Conservation (phyloP, 371 early-diverging fungal species). For the Saksenaea oblongispora region DNA sequence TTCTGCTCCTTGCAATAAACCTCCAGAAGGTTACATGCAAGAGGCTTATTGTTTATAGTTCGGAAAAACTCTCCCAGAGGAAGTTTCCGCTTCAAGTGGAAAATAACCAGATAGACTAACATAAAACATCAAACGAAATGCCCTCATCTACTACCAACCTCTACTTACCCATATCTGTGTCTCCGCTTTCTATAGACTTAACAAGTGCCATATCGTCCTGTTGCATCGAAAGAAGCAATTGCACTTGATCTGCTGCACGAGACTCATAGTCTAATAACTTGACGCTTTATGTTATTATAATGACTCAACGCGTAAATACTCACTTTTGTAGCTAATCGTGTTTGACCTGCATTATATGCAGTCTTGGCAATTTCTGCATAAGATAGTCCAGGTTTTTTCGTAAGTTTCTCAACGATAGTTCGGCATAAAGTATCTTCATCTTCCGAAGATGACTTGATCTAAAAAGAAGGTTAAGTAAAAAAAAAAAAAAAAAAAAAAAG, state of each 20-base stretch:
- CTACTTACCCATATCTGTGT: slow-evolving; percentile 84
- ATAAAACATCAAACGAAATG: neutral
- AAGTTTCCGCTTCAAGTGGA: slow-evolving; percentile 85
- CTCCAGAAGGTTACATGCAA: slow-evolving; percentile 84
- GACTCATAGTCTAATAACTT: slow-evolving; percentile 90
- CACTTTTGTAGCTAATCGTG: slow-evolving; percentile 86
- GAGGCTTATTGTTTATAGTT: slow-evolving; percentile 74
- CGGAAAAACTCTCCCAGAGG: slow-evolving; percentile 89
- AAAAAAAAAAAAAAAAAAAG: neutral
- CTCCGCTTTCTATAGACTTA: slow-evolving; percentile 93
- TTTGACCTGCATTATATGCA: slow-evolving; percentile 85
- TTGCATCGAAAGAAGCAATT: slow-evolving; percentile 90
- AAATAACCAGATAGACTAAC: slow-evolving; percentile 89
- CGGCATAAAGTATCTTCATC: slow-evolving; percentile 86
- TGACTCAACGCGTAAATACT: neutral
- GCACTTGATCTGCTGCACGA: slow-evolving; percentile 93
- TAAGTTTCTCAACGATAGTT: slow-evolving; percentile 77
- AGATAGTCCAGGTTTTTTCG: slow-evolving; percentile 72
- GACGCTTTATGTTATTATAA: neutral
- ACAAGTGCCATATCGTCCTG: slow-evolving; percentile 85
- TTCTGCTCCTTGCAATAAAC: slow-evolving; percentile 80
- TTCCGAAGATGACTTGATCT: slow-evolving; percentile 81
- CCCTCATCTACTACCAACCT: neutral
- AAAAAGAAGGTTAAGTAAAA: neutral
- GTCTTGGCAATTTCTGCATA: slow-evolving; percentile 93